Evolutionary conservation across 75 land plant genomes (phyloP), one percentile per base, ranked within the genome.

Genomic region (Cunninghamia lanceolata): DNA sequence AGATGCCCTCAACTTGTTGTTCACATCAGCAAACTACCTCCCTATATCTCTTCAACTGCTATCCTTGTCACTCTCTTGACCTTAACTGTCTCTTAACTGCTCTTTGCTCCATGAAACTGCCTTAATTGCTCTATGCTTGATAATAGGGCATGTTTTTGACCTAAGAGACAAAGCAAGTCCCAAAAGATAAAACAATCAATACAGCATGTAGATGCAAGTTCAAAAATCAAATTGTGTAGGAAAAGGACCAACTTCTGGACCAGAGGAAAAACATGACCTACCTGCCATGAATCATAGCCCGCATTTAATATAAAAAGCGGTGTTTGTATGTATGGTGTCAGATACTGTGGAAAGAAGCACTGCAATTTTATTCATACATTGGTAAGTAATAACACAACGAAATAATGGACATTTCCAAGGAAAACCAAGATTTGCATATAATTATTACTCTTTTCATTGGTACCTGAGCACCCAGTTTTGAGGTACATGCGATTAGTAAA

Each of bases 231-330:
- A 38, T 76, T 16, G 36, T 76, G 42, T 42, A 38, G 43, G 39
- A 76, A 39, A 76, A 38, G 10, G 10, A 35, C 36, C 3, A 6
- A 13, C 28, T 70, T n/a, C n/a, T 30, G 28, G 15, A 6, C 35
- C 14, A 5, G 6, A 39, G 15, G 14, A 17, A 76, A 76, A 46
- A 45, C 53, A 82, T 28, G 35, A n/a, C 39, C 84, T 82, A 95
- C 98, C 96, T 95, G 95, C 93, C 93, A 96, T 84, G 90, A 89
- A 91, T 96, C 96, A 85, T 95, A 96, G n/a, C 91, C 96, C 28
- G 95, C 90, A 86, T 96, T 95, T 34, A 94, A 28, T 38, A 94
- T 30, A 74, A 95, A 96, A 38, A 95, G 82, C 36, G n/a, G n/a
- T n/a, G n/a, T n/a, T n/a, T n/a, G n/a, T n/a, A n/a, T n/a, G n/a